These are phyloP conservation scores for Trichoderma sp. DNA, from an alignment of 2,329 filamentous ascomycete species.

Conservation along the genomic window DNA sequence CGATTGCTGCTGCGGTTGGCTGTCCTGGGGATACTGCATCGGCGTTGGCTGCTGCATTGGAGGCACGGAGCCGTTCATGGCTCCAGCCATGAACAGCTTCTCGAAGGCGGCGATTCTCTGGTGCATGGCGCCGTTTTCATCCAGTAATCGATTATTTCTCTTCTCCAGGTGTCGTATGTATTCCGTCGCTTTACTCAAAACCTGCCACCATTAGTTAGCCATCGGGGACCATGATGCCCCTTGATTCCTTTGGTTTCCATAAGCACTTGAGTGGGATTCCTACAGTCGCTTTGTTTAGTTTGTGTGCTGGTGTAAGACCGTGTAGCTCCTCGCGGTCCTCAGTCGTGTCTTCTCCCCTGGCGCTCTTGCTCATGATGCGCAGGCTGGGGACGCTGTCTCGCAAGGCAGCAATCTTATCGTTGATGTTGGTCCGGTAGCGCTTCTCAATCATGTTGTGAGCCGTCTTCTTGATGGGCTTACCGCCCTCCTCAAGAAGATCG, in stretches of 20 bases:
- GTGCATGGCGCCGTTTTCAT: slow-evolving; percentile 79
- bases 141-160: slow-evolving; percentile 74
- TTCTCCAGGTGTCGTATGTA: slow-evolving; percentile 94
- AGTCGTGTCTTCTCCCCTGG: slow-evolving; percentile 62
- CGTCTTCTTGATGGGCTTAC: slow-evolving; percentile 73
- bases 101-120: slow-evolving; percentile 70
- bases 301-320: slow-evolving; percentile 81
- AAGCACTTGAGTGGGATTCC: slow-evolving; percentile 13
- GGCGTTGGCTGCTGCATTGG: slow-evolving; percentile 54
- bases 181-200: slow-evolving; percentile 91
- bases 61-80: slow-evolving; percentile 61
- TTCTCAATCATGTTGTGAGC: slow-evolving; percentile 99
- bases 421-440: slow-evolving; percentile 90
- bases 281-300: slow-evolving; percentile 95
- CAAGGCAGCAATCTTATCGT: slow-evolving; percentile 92
- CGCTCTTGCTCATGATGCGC: slow-evolving; percentile 75
- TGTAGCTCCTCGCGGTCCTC: slow-evolving; percentile 72
- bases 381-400: slow-evolving; percentile 89
- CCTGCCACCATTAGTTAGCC: slow-evolving; percentile 37
- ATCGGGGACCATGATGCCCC: not conserved
- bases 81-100: slow-evolving; percentile 75
- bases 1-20: slow-evolving; percentile 42
- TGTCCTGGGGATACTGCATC: slow-evolving; percentile 45
- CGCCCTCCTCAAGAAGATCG: slow-evolving; percentile 58
- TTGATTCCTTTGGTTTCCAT: not conserved